These are phyloP conservation scores for Brassica rapa DNA, from an alignment of 345 rosid genomes.

Conservation along the genomic window DNA sequence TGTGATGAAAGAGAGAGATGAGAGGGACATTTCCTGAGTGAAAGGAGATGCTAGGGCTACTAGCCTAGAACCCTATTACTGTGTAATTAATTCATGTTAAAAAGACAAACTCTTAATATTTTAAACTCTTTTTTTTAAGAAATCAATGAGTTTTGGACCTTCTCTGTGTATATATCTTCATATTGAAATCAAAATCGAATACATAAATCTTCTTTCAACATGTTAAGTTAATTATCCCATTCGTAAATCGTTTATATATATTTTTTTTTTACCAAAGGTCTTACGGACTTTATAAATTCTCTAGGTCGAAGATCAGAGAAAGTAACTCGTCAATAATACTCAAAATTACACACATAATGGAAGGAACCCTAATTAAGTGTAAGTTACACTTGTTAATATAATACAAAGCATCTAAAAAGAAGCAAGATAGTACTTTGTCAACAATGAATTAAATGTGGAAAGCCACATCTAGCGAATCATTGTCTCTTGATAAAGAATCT, in stretches of 20 bases:
- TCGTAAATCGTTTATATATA: neutral
- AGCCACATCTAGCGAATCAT: constrained; percentile 45
- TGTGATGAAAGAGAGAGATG: constrained; percentile 40
- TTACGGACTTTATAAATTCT: neutral
- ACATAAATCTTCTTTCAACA: neutral
- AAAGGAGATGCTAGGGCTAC: constrained; percentile 48
- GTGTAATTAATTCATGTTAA: constrained; percentile 39
- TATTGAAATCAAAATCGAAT: neutral
- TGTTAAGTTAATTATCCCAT: neutral
- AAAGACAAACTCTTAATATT: constrained; percentile 28
- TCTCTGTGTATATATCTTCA: constrained; percentile 13
- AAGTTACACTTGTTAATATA: neutral
- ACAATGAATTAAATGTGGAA: constrained; percentile 38
- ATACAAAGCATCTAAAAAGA: constrained; percentile 7
- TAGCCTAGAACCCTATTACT: constrained; percentile 49
- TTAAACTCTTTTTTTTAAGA: neutral
- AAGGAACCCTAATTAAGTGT: neutral
- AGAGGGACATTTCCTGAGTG: constrained; percentile 55
- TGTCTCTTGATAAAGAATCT: constrained; percentile 44
- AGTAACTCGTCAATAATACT: neutral
- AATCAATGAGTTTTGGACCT: constrained; percentile 21
- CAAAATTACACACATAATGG: neutral
- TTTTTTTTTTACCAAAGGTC: neutral
- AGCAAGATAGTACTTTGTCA: constrained; percentile 35
- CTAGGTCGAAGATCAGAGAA: neutral